Conservation (phyloP, 2,329 filamentous ascomycete genomes). For the Mycogone perniciosa region DNA sequence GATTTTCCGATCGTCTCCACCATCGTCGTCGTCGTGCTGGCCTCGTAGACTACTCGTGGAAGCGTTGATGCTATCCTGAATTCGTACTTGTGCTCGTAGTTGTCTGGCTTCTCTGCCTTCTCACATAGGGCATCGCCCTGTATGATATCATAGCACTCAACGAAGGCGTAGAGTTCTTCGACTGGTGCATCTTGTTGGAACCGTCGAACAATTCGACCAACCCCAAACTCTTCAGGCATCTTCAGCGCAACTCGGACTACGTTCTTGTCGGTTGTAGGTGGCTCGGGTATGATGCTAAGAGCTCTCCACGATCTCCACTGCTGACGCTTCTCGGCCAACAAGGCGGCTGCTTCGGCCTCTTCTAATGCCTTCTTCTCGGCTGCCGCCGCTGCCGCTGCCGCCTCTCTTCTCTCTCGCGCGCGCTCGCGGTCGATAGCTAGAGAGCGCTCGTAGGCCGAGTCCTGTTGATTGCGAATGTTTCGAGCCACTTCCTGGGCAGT, state of each 20-base stretch:
- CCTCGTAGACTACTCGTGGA: conserved; percentile 73
- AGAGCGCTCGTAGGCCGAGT: conserved; percentile 88
- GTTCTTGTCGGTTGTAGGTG: conserved; percentile 54
- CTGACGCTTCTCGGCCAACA: conserved; percentile 38
- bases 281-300: conserved; percentile 60
- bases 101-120: conserved; percentile 46
- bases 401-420: conserved; percentile 68
- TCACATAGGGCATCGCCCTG: conserved; percentile 30
- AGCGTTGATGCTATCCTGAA: conserved; percentile 82
- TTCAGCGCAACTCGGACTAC: conserved; percentile 65
- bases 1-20: conserved; percentile 70
- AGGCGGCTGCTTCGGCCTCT: conserved; percentile 54
- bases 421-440: conserved; percentile 83
- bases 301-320: conserved; percentile 82
- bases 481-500: conserved; percentile 76
- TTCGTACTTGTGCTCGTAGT: conserved; percentile 73
- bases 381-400: conserved; percentile 62
- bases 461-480: conserved; percentile 77
- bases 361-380: conserved; percentile 57
- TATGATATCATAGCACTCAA: conserved; percentile 77
- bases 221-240: conserved; percentile 54
- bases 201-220: conserved; percentile 68
- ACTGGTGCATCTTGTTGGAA: conserved; percentile 65
- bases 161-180: conserved; percentile 92
- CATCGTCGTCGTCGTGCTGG: conserved; percentile 60